phyloP scores from a whole-genome alignment of 2,329 filamentous ascomycete genomes.

The Aaosphaeria pasadenensis region DNA sequence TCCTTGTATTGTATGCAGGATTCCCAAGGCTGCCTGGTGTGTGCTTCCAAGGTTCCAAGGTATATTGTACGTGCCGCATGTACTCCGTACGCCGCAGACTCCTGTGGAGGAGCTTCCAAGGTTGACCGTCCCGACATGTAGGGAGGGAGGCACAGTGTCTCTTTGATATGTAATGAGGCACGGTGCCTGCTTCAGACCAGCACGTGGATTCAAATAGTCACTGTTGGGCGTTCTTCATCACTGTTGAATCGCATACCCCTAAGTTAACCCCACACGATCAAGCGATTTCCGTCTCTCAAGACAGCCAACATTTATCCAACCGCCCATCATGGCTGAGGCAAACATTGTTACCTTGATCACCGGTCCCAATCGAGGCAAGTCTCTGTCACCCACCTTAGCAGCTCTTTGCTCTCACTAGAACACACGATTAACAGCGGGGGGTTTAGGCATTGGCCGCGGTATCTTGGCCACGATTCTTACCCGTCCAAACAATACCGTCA shows the following conservation, averaged over 20 bases:
- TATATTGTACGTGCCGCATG: no score
- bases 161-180: background rate
- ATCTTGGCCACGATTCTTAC: constrained; percentile 1
- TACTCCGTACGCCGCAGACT: no score
- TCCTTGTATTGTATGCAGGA: no score
- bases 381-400: background rate
- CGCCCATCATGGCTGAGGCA: constrained; percentile 1
- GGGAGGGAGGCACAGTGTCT: background rate
- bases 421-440: background rate
- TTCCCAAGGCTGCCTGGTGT: no score
- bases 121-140: background rate
- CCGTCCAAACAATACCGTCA: constrained; percentile 3
- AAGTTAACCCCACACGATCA: no score
- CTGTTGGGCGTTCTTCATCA: background rate
- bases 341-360: constrained; percentile 3
- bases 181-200: background rate
- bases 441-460: constrained; percentile 2
- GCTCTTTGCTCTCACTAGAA: background rate
- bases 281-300: background rate
- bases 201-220: background rate
- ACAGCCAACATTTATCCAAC: background rate
- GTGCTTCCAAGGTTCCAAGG: no score
- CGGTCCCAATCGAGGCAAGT: constrained; percentile 3
- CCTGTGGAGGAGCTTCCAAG: no score
- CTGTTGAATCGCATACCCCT: no score